Evolutionary conservation across 2,329 filamentous ascomycete species (phyloP).

Genomic region (Neofusicoccum kwambonambiense): DNA sequence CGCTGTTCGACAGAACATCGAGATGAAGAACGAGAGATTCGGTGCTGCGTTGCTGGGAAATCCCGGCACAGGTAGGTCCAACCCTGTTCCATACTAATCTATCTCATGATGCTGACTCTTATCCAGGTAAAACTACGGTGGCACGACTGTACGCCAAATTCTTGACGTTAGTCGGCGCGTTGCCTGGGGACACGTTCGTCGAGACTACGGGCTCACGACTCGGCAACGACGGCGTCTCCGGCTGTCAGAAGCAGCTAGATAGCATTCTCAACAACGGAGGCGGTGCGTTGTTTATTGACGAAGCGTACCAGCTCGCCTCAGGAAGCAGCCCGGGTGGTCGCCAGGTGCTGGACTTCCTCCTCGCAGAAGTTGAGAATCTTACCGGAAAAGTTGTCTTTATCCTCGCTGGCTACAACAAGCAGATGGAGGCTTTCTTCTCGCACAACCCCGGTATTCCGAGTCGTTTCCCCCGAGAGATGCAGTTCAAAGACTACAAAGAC

Average conservation of each 20-base stretch:
- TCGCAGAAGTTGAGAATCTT: constrained; percentile 71
- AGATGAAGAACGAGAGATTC: constrained; percentile 59
- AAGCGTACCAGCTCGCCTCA: constrained; percentile 71
- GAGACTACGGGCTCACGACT: constrained; percentile 69
- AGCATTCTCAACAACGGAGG: constrained; percentile 58
- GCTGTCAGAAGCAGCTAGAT: constrained; percentile 58
- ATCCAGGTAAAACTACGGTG: constrained; percentile 68
- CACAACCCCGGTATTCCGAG: constrained; percentile 72
- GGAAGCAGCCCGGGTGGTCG: constrained; percentile 58
- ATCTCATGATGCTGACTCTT: not conserved
- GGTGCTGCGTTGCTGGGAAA: constrained; percentile 67
- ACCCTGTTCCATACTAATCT: not conserved
- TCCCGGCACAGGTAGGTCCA: constrained; percentile 64
- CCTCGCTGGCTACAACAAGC: constrained; percentile 68
- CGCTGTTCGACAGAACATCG: constrained; percentile 55
- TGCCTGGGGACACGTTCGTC: constrained; percentile 60
- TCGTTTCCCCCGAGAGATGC: constrained; percentile 64
- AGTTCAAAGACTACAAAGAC: constrained; percentile 69
- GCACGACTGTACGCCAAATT: constrained; percentile 69
- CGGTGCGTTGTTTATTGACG: constrained; percentile 74
- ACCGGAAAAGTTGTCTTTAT: constrained; percentile 69
- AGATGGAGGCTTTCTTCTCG: constrained; percentile 75
- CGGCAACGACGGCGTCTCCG: constrained; percentile 60
- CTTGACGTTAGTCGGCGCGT: constrained; percentile 59
- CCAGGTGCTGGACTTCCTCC: constrained; percentile 67